Evolutionary conservation across 1,284 basidiomycete genomes (phyloP).

Genomic region (Heterobasidion irregulare): DNA sequence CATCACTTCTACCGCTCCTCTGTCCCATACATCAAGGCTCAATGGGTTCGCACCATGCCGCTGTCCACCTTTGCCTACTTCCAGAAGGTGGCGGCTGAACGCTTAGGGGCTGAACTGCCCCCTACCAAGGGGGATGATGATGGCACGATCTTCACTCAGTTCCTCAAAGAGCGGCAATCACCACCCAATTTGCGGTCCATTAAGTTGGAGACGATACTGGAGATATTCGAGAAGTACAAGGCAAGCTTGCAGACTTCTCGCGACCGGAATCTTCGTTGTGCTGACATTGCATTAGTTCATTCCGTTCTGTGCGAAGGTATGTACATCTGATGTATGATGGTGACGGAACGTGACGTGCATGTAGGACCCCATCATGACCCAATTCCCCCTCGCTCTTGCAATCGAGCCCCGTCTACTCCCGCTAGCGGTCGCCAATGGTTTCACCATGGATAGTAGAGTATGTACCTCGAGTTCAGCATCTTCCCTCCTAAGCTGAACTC

Average conservation of each 20-base stretch:
- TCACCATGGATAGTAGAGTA: constrained; percentile 60
- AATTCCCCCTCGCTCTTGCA: constrained; percentile 65
- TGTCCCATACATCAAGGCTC: constrained; percentile 61
- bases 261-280: constrained; percentile 7
- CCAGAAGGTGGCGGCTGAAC: constrained; percentile 43
- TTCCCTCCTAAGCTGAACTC: constrained; percentile 4
- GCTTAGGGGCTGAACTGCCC: constrained; percentile 54
- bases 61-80: constrained; percentile 55
- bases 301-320: constrained; percentile 62
- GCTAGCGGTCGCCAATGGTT: constrained; percentile 61
- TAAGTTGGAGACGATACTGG: constrained; percentile 53
- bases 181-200: constrained; percentile 44
- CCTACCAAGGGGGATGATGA: constrained; percentile 66
- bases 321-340: constrained; percentile 3
- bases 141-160: constrained; percentile 50
- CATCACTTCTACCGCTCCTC: constrained; percentile 69
- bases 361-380: constrained; percentile 68
- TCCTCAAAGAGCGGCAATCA: constrained; percentile 59
- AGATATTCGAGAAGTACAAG: constrained; percentile 61
- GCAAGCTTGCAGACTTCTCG: constrained; percentile 26
- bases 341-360: constrained; percentile 8
- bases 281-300: constrained; percentile 45
- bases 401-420: constrained; percentile 69
- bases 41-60: constrained; percentile 59
- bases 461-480: background rate